Evolutionary conservation across 495 filamentous ascomycete species (phyloP), one percentile per base, ranked within the genome.

Genomic region (Podospora didyma): DNA sequence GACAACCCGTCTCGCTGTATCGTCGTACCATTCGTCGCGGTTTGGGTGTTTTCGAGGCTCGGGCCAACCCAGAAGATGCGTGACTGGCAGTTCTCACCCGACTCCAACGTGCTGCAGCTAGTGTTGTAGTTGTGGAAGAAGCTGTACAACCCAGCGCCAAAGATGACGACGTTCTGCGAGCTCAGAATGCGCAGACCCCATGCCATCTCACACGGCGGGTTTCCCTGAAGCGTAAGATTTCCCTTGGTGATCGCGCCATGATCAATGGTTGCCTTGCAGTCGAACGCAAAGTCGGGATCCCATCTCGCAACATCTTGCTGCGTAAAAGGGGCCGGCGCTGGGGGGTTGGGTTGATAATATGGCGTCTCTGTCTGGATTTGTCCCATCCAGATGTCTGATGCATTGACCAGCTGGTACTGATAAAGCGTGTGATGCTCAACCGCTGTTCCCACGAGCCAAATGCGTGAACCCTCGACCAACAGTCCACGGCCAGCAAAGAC

Each of bases 311-410:
- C 76, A 73, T 86, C 88, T 4, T 39, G 85, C 80, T 31, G 69
- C 71, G 44, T 45, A 74, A 87, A 93, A 1, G 89, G 86, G 9
- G 71, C 74, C 3, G 87, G 75, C 0, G 90, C 83, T 49, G 81
- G 77, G 1, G 92, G 92, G 74, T 95, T 95, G 54, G 82, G 78
- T 70, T 94, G 90, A 75, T 87, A 92, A 75, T 97, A 96, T 2
- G 92, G 89, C 1, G 92, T 94, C 72, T 97, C 92, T 16, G 89
- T 86, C 69, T 97, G 92, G 53, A 94, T 91, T 49, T 89, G 73
- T 6, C 84, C 88, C 79, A 93, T 87, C 70, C 88, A 95, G 56
- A 95, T 74, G 63, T 94, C 88, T 59, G 85, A 72, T 0, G 92
- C 87, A 53, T 86, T 86, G 55, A 83, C 73, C 50, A 97, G 71